These are phyloP conservation scores for Pestalotiopsis fici DNA, from an alignment of 2,329 filamentous ascomycete species.

Conservation along the genomic window DNA sequence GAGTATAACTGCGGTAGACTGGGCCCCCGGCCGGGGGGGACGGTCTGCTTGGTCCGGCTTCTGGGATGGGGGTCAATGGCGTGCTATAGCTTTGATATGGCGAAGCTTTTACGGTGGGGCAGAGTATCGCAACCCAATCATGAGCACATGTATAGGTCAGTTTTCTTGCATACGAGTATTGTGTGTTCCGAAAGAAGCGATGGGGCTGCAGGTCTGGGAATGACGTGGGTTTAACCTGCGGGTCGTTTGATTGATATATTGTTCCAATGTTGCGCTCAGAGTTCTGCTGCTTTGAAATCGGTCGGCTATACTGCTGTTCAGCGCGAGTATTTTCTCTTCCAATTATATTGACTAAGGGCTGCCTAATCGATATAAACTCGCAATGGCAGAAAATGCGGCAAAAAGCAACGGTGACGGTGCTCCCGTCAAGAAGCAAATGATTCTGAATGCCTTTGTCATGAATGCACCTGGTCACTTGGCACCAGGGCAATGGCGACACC, in stretches of 20 bases:
- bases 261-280: background rate
- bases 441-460: conserved; percentile 68
- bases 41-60: no score
- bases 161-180: background rate
- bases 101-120: conserved; percentile 3
- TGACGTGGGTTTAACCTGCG: background rate
- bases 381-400: background rate
- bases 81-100: conserved; percentile 5
- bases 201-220: background rate
- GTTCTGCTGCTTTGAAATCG: background rate
- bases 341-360: background rate
- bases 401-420: background rate
- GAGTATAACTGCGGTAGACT: background rate
- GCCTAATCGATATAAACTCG: background rate
- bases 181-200: background rate
- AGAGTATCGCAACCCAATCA: background rate
- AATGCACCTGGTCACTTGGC: conserved; percentile 63
- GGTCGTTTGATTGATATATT: background rate
- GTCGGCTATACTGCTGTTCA: background rate
- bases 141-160: background rate
- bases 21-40: no score
- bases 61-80: background rate
- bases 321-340: background rate
- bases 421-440: conserved; percentile 48
- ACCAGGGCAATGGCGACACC: conserved; percentile 66